These are phyloP conservation scores for Penicillium digitatum DNA, from an alignment of 2,329 filamentous ascomycete species.

Conservation along the genomic window DNA sequence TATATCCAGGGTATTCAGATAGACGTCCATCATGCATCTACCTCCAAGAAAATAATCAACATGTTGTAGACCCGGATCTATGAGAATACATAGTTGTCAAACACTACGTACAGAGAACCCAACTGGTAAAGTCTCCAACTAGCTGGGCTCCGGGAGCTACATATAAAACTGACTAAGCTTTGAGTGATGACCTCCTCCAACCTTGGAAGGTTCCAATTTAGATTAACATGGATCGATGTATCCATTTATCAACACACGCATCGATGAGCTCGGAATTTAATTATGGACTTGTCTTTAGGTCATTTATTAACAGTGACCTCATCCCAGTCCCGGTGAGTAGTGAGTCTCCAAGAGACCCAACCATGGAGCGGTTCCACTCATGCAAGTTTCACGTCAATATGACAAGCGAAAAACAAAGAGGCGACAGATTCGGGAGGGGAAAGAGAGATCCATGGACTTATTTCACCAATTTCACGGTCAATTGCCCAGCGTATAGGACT, in stretches of 20 bases:
- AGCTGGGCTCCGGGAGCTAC: too few relatives aligned
- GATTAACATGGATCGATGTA: background rate
- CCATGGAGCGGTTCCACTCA: constrained; percentile 5
- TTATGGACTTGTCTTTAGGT: background rate
- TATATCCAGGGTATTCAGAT: too few relatives aligned
- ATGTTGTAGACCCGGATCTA: too few relatives aligned
- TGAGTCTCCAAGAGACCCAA: background rate
- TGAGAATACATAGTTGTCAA: too few relatives aligned
- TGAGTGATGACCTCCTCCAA: too few relatives aligned
- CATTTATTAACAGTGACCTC: background rate
- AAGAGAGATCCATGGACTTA: background rate
- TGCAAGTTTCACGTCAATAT: constrained; percentile 10
- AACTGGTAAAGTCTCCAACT: too few relatives aligned
- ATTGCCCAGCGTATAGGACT: background rate
- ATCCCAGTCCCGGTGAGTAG: background rate
- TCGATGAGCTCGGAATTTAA: background rate
- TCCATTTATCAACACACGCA: background rate
- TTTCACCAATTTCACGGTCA: background rate
- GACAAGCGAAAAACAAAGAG: background rate
- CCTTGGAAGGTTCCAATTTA: too few relatives aligned
- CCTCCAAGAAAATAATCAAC: too few relatives aligned
- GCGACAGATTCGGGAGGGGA: background rate
- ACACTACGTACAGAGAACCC: too few relatives aligned
- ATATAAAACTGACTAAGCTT: too few relatives aligned
- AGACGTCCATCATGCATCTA: too few relatives aligned